Conservation (phyloP, 345 rosid genomes). For the Rhodamnia argentea region DNA sequence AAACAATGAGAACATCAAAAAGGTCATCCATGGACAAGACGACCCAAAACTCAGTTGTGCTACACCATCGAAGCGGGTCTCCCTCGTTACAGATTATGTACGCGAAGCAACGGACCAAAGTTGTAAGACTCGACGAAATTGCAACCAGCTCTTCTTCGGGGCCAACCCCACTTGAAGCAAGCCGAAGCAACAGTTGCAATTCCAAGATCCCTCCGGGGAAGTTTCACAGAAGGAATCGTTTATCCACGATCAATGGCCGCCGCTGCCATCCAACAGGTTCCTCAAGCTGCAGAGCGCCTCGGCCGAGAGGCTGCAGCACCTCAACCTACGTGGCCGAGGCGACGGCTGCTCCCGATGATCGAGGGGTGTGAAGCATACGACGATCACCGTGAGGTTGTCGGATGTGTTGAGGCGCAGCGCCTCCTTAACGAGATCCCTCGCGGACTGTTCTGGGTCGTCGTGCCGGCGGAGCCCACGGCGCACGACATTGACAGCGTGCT, state of each 20-base stretch:
- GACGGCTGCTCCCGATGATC: conserved; percentile 27
- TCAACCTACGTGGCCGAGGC: conserved; percentile 25
- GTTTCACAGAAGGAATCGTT: neutral
- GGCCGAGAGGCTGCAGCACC: conserved; percentile 53
- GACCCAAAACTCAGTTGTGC: neutral
- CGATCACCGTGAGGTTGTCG: conserved; percentile 73
- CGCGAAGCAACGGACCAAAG: neutral
- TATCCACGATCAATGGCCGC: conserved; percentile 8
- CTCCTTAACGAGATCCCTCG: conserved; percentile 72
- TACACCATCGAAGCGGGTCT: neutral
- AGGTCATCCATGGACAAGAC: neutral
- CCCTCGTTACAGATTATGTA: neutral
- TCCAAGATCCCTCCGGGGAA: conserved; percentile 41
- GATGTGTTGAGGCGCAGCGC: conserved; percentile 45
- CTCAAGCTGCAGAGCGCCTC: conserved; percentile 64
- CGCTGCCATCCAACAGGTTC: conserved; percentile 38
- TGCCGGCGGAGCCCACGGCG: conserved; percentile 51
- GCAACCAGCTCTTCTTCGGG: neutral
- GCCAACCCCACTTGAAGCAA: neutral
- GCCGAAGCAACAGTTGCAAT: neutral
- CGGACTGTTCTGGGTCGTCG: conserved; percentile 60
- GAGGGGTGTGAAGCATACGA: conserved; percentile 49
- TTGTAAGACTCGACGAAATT: neutral
- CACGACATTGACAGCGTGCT: conserved; percentile 63
- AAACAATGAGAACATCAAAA: neutral